Conservation (phyloP, 768 basidiomycete species). For the Imleria badia region DNA sequence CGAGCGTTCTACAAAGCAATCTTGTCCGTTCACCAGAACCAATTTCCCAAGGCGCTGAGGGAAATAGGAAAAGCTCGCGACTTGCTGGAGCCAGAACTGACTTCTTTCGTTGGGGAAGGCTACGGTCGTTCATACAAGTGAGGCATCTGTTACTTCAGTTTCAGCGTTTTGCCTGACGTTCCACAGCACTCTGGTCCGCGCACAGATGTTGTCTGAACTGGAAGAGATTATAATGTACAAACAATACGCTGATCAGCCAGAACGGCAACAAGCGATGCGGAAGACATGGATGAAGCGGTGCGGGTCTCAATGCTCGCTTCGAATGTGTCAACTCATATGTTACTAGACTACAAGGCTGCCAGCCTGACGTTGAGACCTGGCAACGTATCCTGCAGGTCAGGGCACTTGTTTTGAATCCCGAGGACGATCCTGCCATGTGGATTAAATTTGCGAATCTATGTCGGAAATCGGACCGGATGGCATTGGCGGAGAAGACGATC, state of each 20-base stretch:
- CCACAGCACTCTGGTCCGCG: conserved; percentile 87
- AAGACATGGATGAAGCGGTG: conserved; percentile 98
- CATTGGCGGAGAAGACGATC: conserved; percentile 95
- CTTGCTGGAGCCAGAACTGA: conserved; percentile 85
- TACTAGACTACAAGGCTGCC: conserved; percentile 85
- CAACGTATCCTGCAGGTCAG: conserved; percentile 96
- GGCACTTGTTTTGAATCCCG: conserved; percentile 88
- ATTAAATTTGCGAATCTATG: conserved; percentile 98
- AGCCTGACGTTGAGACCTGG: conserved; percentile 99
- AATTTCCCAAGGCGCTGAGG: conserved; percentile 84
- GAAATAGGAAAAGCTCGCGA: conserved; percentile 95
- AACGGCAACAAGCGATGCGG: conserved; percentile 85
- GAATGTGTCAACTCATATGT: background rate
- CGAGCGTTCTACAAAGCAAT: conserved; percentile 96
- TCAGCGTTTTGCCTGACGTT: conserved; percentile 14
- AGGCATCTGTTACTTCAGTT: conserved; percentile 24
- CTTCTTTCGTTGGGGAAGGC: conserved; percentile 89
- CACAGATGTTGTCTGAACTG: conserved; percentile 97
- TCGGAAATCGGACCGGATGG: conserved; percentile 91
- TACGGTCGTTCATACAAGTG: conserved; percentile 98
- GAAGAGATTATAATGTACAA: conserved; percentile 98
- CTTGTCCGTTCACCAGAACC: conserved; percentile 92
- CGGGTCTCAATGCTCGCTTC: conserved; percentile 6
- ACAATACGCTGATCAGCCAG: conserved; percentile 89
- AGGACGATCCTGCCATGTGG: conserved; percentile 96